Evolutionary conservation across 2,329 filamentous ascomycete genomes (phyloP).

Genomic region (Pestalotiopsis sp.): DNA sequence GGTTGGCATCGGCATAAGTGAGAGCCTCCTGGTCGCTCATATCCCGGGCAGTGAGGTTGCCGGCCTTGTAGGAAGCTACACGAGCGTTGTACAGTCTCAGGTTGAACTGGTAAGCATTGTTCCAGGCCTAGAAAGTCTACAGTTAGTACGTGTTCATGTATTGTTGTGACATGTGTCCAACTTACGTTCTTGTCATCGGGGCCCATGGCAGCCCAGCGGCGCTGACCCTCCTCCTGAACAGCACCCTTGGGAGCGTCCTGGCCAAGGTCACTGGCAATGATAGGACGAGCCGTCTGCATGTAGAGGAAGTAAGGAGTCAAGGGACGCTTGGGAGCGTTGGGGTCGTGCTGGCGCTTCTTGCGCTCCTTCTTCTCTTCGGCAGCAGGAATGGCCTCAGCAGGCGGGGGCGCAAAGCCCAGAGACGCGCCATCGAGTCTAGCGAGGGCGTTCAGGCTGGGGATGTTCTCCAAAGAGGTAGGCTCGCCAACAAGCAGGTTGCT

Average conservation of each 20-base stretch:
- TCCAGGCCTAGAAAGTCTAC: conserved; percentile 53
- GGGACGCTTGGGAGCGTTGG: conserved; percentile 92
- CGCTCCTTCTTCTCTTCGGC: conserved; percentile 81
- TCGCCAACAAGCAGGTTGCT: conserved; percentile 80
- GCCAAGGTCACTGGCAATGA: conserved; percentile 79
- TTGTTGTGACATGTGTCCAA: conserved; percentile 3
- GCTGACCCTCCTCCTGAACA: conserved; percentile 84
- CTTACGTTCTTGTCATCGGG: conserved; percentile 68
- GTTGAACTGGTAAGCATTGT: conserved; percentile 69
- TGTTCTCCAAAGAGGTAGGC: conserved; percentile 53
- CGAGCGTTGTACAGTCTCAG: conserved; percentile 67
- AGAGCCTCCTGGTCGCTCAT: conserved; percentile 65
- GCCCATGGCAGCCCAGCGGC: conserved; percentile 80
- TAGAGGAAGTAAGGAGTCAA: conserved; percentile 95
- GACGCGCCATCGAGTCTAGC: conserved; percentile 56
- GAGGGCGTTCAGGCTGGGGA: conserved; percentile 36
- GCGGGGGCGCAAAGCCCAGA: conserved; percentile 29
- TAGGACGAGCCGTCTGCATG: conserved; percentile 83
- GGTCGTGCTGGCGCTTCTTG: conserved; percentile 85
- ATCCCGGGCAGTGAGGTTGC: conserved; percentile 59
- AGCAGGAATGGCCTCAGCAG: conserved; percentile 37
- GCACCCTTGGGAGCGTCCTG: conserved; percentile 79
- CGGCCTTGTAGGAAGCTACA: conserved; percentile 65
- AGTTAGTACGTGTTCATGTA: neutral
- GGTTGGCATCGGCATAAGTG: conserved; percentile 60